Evolutionary conservation across 2,329 filamentous ascomycete species (phyloP).

Genomic region (Phaeosphaeria sp.): DNA sequence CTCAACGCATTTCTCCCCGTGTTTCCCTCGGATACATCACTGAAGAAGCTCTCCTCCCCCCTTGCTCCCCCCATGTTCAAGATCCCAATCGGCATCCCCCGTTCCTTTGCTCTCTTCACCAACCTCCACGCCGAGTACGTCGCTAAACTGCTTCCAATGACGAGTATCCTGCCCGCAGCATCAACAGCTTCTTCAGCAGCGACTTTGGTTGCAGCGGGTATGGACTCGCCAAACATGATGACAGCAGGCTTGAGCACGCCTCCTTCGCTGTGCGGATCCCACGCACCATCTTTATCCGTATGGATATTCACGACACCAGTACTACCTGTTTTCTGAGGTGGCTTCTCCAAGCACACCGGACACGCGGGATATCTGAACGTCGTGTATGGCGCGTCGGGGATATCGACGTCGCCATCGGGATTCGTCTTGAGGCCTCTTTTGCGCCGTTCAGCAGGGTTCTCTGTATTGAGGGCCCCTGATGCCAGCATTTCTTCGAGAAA

Average conservation of each 20-base stretch:
- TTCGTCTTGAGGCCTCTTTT: slow-evolving; percentile 80
- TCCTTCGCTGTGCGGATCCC: slow-evolving; percentile 58
- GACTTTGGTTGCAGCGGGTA: slow-evolving; percentile 70
- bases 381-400: slow-evolving; percentile 84
- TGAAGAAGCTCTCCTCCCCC: slow-evolving; percentile 77
- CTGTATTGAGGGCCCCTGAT: slow-evolving; percentile 77
- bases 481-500: slow-evolving; percentile 76
- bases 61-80: slow-evolving; percentile 86
- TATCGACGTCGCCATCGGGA: slow-evolving; percentile 91
- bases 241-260: slow-evolving; percentile 93
- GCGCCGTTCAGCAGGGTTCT: slow-evolving; percentile 73
- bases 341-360: slow-evolving; percentile 74
- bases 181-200: slow-evolving; percentile 83
- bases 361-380: slow-evolving; percentile 93
- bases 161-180: slow-evolving; percentile 71
- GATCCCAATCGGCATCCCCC: slow-evolving; percentile 83
- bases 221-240: slow-evolving; percentile 95
- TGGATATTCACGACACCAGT: slow-evolving; percentile 59
- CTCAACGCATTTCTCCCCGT: slow-evolving; percentile 48
- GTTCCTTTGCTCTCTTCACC: slow-evolving; percentile 80
- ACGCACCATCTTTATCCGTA: slow-evolving; percentile 81
- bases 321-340: slow-evolving; percentile 65
- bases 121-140: slow-evolving; percentile 96
- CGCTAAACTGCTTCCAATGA: slow-evolving; percentile 88
- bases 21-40: slow-evolving; percentile 56